A percentile compares a stretch with the other conserved stretches of the same genome.
Evolutionary conservation across 73 alveolate genomes (phyloP).

Genomic region (Uronychia setigera): DNA sequence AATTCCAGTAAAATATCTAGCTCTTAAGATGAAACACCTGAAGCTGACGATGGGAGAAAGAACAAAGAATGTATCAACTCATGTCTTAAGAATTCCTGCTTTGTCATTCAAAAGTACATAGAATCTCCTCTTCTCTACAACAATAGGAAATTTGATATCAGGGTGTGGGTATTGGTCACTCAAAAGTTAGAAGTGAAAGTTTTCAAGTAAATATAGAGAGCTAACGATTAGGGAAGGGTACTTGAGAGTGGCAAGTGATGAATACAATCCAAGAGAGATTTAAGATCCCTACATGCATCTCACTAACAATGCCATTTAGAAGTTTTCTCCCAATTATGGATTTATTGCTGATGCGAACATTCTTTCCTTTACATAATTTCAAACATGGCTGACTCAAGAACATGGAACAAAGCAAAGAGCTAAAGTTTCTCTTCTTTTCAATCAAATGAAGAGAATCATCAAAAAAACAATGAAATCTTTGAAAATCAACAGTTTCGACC

Average conservation of each 20-base stretch:
- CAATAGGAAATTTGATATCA: constrained; percentile 71
- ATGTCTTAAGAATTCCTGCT: constrained; percentile 2
- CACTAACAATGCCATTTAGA: constrained; percentile 92
- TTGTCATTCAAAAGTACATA: constrained; percentile 65
- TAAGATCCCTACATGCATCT: constrained; percentile 82
- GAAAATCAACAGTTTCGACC: not conserved
- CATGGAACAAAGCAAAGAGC: not conserved
- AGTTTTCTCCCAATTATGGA: constrained; percentile 80
- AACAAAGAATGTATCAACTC: not conserved
- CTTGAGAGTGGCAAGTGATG: constrained; percentile 26
- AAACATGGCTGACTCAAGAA: not conserved
- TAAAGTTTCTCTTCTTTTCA: not conserved
- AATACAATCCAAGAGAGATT: constrained; percentile 59
- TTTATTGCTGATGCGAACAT: constrained; percentile 86
- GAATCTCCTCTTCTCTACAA: constrained; percentile 69
- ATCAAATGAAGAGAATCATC: not conserved
- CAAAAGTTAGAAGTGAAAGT: constrained; percentile 43
- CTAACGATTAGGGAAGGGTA: constrained; percentile 25
- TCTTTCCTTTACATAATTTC: not conserved
- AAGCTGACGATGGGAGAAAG: not conserved
- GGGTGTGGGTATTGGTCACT: constrained; percentile 67
- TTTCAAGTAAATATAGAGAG: not conserved
- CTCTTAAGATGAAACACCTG: not conserved
- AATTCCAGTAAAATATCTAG: not conserved
- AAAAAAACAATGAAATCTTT: not conserved